Evolutionary conservation across 2,329 filamentous ascomycete genomes (phyloP).

Genomic region (Fusarium graminum): DNA sequence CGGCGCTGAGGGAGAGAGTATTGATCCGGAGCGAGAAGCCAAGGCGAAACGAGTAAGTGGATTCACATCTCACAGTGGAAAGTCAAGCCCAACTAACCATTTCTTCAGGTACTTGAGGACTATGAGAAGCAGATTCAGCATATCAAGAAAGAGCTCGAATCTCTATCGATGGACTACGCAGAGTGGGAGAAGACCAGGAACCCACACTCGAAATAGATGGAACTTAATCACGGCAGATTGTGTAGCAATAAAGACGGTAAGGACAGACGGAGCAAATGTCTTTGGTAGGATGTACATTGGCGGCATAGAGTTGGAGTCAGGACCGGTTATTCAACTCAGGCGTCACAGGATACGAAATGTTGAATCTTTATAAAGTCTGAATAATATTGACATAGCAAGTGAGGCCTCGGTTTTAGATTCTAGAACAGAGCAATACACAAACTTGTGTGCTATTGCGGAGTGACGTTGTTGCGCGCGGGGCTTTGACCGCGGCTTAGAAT

Average conservation of each 20-base stretch:
- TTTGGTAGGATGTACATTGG: constrained; percentile 40
- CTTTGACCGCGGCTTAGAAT: constrained; percentile 29
- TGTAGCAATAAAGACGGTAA: constrained; percentile 4
- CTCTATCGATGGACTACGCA: constrained; percentile 69
- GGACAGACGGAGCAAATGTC: constrained; percentile 21
- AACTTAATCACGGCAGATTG: constrained; percentile 14
- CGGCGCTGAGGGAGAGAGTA: constrained; percentile 64
- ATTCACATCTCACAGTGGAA: not conserved
- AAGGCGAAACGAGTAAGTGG: constrained; percentile 78
- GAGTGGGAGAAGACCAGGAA: constrained; percentile 67
- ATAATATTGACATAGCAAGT: constrained; percentile 22
- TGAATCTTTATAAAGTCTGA: constrained; percentile 33
- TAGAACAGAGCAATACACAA: not conserved
- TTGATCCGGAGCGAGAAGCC: constrained; percentile 77
- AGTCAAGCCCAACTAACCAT: constrained; percentile 30
- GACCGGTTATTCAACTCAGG: constrained; percentile 43
- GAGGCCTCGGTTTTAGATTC: constrained; percentile 10
- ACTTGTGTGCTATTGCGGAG: constrained; percentile 24
- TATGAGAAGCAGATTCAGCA: constrained; percentile 85
- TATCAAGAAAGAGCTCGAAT: constrained; percentile 78
- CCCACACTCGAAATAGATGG: constrained; percentile 54
- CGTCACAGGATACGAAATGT: constrained; percentile 40
- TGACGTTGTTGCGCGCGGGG: constrained; percentile 38
- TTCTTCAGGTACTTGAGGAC: constrained; percentile 77
- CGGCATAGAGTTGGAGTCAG: constrained; percentile 41